These are phyloP conservation scores for Trypanosoma theileri DNA, from an alignment of 208 protist species.

Conservation along the genomic window DNA sequence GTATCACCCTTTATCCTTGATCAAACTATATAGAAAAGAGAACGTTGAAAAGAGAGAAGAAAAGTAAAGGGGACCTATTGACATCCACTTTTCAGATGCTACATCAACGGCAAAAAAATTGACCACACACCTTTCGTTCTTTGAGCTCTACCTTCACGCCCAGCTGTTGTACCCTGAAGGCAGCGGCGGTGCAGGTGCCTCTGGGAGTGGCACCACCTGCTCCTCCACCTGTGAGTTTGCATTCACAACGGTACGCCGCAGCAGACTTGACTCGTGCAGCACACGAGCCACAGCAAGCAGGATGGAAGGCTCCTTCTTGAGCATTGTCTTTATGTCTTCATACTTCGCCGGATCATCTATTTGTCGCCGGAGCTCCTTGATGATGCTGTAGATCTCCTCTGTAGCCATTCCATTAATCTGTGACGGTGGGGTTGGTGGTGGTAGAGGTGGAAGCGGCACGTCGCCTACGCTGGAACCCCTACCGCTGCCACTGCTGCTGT, in stretches of 20 bases:
- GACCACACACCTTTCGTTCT: background rate
- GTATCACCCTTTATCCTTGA: background rate
- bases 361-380: conserved; percentile 57
- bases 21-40: no score
- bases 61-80: background rate
- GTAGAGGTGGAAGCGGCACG: conserved; percentile 53
- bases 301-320: conserved; percentile 56
- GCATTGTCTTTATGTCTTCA: conserved; percentile 53
- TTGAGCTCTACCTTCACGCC: conserved; percentile 21
- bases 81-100: background rate
- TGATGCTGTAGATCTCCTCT: conserved; percentile 69
- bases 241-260: conserved; percentile 42
- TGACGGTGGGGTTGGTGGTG: conserved; percentile 42
- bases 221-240: conserved; percentile 41
- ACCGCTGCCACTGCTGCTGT: background rate
- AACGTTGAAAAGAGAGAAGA: background rate
- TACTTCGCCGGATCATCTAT: conserved; percentile 58
- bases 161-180: conserved; percentile 63
- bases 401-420: conserved; percentile 54
- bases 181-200: conserved; percentile 43
- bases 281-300: conserved; percentile 67
- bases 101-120: background rate
- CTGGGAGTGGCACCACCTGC: conserved; percentile 49
- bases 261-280: conserved; percentile 63
- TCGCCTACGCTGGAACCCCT: conserved; percentile 36